Conservation (phyloP, 73 alveolate species). For the Stentor coeruleus region DNA sequence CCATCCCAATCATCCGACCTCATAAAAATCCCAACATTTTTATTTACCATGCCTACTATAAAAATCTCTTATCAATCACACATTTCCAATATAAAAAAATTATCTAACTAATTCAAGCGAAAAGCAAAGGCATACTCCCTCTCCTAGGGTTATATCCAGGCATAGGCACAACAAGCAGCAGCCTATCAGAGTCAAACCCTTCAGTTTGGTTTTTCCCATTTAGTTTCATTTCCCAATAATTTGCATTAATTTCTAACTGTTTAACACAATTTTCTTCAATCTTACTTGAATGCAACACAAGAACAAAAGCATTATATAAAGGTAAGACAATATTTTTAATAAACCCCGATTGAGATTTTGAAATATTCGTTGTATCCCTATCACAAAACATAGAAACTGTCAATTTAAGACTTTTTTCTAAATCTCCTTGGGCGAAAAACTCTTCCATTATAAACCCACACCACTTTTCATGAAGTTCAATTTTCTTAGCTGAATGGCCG, state of each 20-base stretch:
- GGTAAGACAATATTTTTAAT: conserved; percentile 17
- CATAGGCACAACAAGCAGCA: background rate
- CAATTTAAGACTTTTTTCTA: background rate
- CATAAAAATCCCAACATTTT: too few species aligned
- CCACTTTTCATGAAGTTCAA: conserved; percentile 26
- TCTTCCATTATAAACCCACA: conserved; percentile 6
- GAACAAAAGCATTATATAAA: background rate
- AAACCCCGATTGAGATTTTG: conserved; percentile 29
- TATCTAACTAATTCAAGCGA: too few species aligned
- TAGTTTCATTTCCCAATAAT: background rate
- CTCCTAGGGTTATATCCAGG: background rate
- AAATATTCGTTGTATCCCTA: conserved; percentile 17
- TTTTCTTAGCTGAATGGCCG: conserved; percentile 14
- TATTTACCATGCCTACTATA: too few species aligned
- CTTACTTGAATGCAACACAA: background rate
- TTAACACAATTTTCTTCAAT: conserved; percentile 1
- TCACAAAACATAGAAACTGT: conserved; percentile 28
- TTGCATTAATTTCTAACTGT: background rate
- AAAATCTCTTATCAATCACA: too few species aligned
- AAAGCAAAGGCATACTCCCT: conserved; percentile 1
- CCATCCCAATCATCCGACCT: too few species aligned
- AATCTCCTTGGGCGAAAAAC: conserved; percentile 28
- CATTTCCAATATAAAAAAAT: too few species aligned
- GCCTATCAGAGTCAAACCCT: background rate
- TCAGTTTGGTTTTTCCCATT: background rate